Base-by-base conservation (phyloP, 2,329 filamentous ascomycete genomes). In the Pseudogymnoascus sp. region DNA sequence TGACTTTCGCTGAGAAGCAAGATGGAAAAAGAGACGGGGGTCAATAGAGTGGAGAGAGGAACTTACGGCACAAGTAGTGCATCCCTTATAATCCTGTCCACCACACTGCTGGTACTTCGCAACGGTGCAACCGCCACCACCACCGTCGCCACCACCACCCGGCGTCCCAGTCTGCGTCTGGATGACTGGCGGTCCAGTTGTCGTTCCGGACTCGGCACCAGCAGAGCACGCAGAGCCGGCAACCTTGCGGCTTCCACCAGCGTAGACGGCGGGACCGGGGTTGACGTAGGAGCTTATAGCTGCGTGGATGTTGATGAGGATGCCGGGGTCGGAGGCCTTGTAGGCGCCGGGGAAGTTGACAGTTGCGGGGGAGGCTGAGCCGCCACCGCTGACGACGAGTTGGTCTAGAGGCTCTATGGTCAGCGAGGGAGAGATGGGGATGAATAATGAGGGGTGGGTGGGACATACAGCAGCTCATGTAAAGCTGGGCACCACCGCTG, bases 341-440 rank as follows among this genome's bases (percentile, higher is more conserved):
- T 63, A 63, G 23, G 56, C 34, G 37, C 59, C 15, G 34, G 26
- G 52, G 58, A 41, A 61, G 63, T 73, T 72, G 41, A 75, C 75
- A n/a, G 72, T 67, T 52, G 69, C 58, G 2, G 76, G 76, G n/a
- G 70, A 68, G 3, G 73, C 74, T 6, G 68, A 73, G 18, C 74
- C 74, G n/a, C 71, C 71, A 30, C 73, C 72, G 41, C 73, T 72
- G 34, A 79, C 73, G 62, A 73, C 75, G 61, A 79, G 71, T 72
- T 78, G 76, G 63, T 41, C 41, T 52, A 6, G 71, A 71, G 3
- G 72, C 26, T 45, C 23, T 26, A 23, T 75, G 0, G 71, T 75
- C 19, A 75, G 75, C 13, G 70, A 71, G 19, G 74, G 73, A 21
- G 75, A 74, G 26, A 80, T 73, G 61, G 75, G 75, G 57, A 80